These are phyloP conservation scores for Puccinia sorghi DNA, from an alignment of 1,284 basidiomycete genomes.

Conservation along the genomic window DNA sequence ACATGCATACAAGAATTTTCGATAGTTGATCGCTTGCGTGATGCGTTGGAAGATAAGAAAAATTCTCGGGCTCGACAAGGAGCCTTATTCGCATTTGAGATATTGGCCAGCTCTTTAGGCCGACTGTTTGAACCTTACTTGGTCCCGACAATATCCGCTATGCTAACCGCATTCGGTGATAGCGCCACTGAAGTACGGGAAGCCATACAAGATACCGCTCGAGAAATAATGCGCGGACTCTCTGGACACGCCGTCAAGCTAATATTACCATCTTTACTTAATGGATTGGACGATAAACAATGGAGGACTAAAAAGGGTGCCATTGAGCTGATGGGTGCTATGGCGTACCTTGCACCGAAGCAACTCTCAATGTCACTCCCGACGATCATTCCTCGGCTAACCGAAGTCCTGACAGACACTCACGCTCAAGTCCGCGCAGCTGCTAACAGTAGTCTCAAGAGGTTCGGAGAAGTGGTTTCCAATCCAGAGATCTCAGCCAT, in stretches of 20 bases:
- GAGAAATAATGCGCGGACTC: constrained; percentile 74
- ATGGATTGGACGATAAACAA: constrained; percentile 90
- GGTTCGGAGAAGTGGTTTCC: constrained; percentile 75
- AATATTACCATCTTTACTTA: constrained; percentile 84
- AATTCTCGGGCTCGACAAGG: constrained; percentile 84
- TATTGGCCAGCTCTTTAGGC: constrained; percentile 79
- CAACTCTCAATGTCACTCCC: constrained; percentile 94
- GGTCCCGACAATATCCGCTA: constrained; percentile 76
- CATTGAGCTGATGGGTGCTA: constrained; percentile 72
- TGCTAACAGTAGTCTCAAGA: constrained; percentile 93
- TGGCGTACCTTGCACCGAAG: constrained; percentile 96
- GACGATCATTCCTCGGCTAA: constrained; percentile 91
- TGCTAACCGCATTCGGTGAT: constrained; percentile 89
- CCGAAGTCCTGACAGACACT: constrained; percentile 92
- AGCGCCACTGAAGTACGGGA: constrained; percentile 84
- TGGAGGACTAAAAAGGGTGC: constrained; percentile 50
- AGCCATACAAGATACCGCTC: constrained; percentile 87
- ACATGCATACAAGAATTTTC: constrained; percentile 79
- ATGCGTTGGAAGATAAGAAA: constrained; percentile 86
- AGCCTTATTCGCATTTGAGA: constrained; percentile 92
- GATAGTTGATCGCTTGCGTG: constrained; percentile 72
- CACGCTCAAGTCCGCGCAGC: constrained; percentile 92
- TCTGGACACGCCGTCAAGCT: constrained; percentile 91
- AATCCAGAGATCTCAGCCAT: constrained; percentile 80
- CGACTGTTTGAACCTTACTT: constrained; percentile 94